A percentile compares a stretch with the other conserved stretches of the same genome.
These are phyloP conservation scores for Cornus kousa DNA, from an alignment of 148 eudicot species.

Conservation along the genomic window DNA sequence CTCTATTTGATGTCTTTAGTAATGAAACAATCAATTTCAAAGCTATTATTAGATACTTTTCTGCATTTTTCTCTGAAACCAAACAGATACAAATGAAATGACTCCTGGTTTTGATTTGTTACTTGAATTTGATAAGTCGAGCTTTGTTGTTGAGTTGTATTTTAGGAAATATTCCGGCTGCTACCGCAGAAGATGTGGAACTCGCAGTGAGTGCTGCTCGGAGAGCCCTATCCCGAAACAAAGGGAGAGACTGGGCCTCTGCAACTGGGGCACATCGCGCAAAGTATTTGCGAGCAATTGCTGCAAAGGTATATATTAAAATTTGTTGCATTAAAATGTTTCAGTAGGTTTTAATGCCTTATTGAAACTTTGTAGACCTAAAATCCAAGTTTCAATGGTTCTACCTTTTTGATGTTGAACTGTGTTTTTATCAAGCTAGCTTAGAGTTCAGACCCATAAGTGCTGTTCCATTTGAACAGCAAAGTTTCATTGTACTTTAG, in stretches of 20 bases:
- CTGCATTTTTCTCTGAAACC: background rate
- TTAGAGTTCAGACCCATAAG: background rate
- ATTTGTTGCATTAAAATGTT: background rate
- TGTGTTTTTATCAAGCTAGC: background rate
- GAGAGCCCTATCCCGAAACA: conserved; percentile 56
- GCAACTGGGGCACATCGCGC: conserved; percentile 93
- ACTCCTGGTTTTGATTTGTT: background rate
- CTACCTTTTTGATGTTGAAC: background rate
- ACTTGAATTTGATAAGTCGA: conserved; percentile 7
- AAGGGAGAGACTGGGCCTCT: conserved; percentile 72
- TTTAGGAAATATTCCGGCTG: conserved; percentile 90
- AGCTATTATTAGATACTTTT: background rate
- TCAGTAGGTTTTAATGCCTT: conserved; percentile 1
- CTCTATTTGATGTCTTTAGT: background rate
- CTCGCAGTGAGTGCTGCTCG: conserved; percentile 88
- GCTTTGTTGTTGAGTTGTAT: background rate
- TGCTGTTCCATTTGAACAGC: conserved; percentile 2
- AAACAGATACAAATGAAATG: background rate
- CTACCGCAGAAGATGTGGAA: conserved; percentile 88
- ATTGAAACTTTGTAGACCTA: background rate
- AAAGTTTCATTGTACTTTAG: background rate
- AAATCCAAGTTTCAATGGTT: background rate
- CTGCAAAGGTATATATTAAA: conserved; percentile 56
- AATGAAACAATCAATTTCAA: background rate
- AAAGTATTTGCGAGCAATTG: conserved; percentile 90